Conservation (phyloP, 2,329 filamentous ascomycete genomes). For the Alternaria brassicae region DNA sequence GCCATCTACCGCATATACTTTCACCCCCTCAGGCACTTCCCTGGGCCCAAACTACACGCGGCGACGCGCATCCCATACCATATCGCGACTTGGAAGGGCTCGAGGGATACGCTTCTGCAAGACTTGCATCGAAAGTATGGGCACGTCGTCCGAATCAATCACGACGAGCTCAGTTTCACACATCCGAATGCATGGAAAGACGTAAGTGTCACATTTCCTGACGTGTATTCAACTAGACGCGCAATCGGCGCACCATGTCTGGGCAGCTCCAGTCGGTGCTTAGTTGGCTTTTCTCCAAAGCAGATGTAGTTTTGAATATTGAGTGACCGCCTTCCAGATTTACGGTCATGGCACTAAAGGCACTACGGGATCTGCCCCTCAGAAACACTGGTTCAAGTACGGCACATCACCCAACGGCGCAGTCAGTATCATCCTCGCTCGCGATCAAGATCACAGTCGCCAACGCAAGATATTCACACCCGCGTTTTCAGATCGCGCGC, state of each 20-base stretch:
- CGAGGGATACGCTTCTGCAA: conserved; percentile 21
- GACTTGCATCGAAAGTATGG: conserved; percentile 53
- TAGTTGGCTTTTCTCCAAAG: not conserved
- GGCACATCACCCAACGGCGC: conserved; percentile 35
- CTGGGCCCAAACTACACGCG: conserved; percentile 51
- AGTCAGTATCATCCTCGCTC: conserved; percentile 37
- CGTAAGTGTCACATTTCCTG: conserved; percentile 11
- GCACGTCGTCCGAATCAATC: conserved; percentile 50
- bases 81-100: conserved; percentile 33
- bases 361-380: conserved; percentile 21
- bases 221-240: not conserved
- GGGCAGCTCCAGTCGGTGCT: not conserved
- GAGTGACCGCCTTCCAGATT: conserved; percentile 16
- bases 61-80: conserved; percentile 47
- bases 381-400: conserved; percentile 38
- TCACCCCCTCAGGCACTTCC: conserved; percentile 47
- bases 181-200: conserved; percentile 47
- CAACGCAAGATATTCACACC: conserved; percentile 51
- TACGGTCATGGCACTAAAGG: conserved; percentile 37
- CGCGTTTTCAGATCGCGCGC: conserved; percentile 53
- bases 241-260: not conserved
- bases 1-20: conserved; percentile 51
- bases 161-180: conserved; percentile 52
- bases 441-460: conserved; percentile 48
- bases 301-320: not conserved